These are phyloP conservation scores for Albifimbria verrucaria DNA, from an alignment of 2,329 filamentous ascomycete species.

Conservation along the genomic window DNA sequence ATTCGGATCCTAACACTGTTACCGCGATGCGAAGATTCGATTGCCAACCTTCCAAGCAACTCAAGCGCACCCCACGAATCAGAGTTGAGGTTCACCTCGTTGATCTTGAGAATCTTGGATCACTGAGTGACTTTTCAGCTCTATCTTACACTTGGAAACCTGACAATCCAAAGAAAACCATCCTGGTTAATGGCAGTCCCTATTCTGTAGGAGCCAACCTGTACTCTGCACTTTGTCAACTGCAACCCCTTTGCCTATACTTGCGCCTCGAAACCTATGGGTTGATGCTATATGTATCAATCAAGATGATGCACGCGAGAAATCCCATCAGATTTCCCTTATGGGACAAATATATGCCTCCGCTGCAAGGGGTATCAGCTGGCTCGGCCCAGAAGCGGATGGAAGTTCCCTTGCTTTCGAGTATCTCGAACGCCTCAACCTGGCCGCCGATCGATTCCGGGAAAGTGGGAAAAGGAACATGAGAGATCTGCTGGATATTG, in stretches of 20 bases:
- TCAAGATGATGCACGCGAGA: background rate
- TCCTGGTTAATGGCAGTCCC: background rate
- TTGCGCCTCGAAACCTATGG: background rate
- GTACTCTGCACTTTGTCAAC: background rate
- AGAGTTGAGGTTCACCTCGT: background rate
- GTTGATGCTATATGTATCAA: background rate
- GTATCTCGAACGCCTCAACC: background rate
- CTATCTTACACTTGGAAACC: background rate
- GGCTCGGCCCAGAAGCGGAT: background rate
- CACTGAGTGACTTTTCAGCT: background rate
- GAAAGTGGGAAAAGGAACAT: too few species aligned
- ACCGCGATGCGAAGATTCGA: too few species aligned
- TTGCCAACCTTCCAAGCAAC: background rate
- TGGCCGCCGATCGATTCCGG: background rate
- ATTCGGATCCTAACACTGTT: background rate
- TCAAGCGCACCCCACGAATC: background rate
- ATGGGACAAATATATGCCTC: background rate
- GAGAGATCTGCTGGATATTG: too few species aligned
- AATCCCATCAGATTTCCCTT: background rate
- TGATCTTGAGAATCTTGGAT: background rate
- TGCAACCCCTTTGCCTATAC: background rate
- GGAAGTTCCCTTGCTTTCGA: background rate
- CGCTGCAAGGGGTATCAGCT: background rate
- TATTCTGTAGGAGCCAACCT: background rate
- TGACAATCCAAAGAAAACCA: background rate